These are phyloP conservation scores for Starmerella powellii DNA, from an alignment of 805 yeast genomes.

Conservation along the genomic window DNA sequence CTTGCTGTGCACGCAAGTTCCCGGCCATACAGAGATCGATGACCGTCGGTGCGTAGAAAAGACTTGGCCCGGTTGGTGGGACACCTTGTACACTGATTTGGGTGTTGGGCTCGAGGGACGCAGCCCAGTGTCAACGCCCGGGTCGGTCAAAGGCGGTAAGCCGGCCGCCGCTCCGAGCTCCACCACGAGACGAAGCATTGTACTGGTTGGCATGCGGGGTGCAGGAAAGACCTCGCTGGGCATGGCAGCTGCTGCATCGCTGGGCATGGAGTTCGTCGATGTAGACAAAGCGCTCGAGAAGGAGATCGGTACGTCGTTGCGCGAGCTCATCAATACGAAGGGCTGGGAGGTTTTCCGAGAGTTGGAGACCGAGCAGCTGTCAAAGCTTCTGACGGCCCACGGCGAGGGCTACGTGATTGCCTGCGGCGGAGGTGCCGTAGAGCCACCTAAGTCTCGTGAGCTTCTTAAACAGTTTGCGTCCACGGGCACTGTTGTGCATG, in stretches of 20 bases:
- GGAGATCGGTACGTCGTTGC: conserved; percentile 32
- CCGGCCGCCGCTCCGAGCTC: no score
- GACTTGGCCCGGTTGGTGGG: conserved; percentile 99
- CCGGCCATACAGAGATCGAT: conserved; percentile 53
- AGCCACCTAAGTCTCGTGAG: conserved; percentile 53
- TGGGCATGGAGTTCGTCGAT: conserved; percentile 55
- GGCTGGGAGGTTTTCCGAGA: conserved; percentile 87
- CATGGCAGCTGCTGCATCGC: conserved; percentile 56
- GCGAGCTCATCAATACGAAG: conserved; percentile 42
- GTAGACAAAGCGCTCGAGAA: conserved; percentile 63
- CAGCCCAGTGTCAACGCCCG: conserved; percentile 32
- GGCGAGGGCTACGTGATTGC: conserved; percentile 58
- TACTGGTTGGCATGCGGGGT: conserved; percentile 94
- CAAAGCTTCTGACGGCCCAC: conserved; percentile 35
- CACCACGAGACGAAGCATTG: conserved; percentile 42
- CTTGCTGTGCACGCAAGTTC: conserved; percentile 62
- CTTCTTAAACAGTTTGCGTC: conserved; percentile 43
- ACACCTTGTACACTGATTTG: conserved; percentile 53
- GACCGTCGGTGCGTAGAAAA: conserved; percentile 91
- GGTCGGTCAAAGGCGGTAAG: no score
- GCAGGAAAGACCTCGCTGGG: conserved; percentile 90
- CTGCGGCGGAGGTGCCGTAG: conserved; percentile 96
- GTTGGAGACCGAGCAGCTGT: conserved; percentile 47
- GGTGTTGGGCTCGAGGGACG: conserved; percentile 58
- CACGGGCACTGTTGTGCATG: conserved; percentile 64